Evolutionary conservation across 2,329 filamentous ascomycete species (phyloP), one percentile per base, ranked within the genome.

Genomic region (Penicillium verrucosum): DNA sequence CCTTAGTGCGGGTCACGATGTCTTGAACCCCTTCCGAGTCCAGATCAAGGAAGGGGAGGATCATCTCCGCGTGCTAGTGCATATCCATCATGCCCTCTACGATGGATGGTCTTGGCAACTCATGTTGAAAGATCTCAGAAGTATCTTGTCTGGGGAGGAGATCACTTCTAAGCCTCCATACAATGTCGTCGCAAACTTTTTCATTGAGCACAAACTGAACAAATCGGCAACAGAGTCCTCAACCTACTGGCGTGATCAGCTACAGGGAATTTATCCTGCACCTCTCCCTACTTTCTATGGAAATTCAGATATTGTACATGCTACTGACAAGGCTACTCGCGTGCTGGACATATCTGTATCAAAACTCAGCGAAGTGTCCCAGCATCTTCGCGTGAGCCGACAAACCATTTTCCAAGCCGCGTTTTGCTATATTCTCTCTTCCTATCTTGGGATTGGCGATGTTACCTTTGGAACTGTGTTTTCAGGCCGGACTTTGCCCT

Each of bases 41-140:
- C 82, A 89, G 57, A 73, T 92, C 1, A 63, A 64, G 12, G 47
- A 61, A 51, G 32, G 50, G 8, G 18, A 62, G 18, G 48, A 68
- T 5, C 54, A 60, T 46, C 53, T 68, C 3, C 65, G 68, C 32
- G 57, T 72, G 1, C 65, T 83, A 11, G 51, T 90, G 43, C 80
- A 87, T 12, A 77, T 95, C 0, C 92, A 96, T 68, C 92, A 97
- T 73, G 86, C 90, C 0, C 71, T 95, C 1, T 97, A 96, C 68
- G 92, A 97, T 71, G 92, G 92, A n/a, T 97, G 92, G 92, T 92
- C 91, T 0, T 82, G 92, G 68, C 89, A 96, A 50, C 77, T 93
- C 30, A 73, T 95, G 0, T 68, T 90, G 14, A 76, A 81, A 27
- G 90, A 96, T 69, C 75, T 96, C 5, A 78, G 82, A 4, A 67